Evolutionary conservation across 805 yeast genomes (phyloP), one percentile per base, ranked within the genome.

Genomic region (Priceomyces haplophilus): DNA sequence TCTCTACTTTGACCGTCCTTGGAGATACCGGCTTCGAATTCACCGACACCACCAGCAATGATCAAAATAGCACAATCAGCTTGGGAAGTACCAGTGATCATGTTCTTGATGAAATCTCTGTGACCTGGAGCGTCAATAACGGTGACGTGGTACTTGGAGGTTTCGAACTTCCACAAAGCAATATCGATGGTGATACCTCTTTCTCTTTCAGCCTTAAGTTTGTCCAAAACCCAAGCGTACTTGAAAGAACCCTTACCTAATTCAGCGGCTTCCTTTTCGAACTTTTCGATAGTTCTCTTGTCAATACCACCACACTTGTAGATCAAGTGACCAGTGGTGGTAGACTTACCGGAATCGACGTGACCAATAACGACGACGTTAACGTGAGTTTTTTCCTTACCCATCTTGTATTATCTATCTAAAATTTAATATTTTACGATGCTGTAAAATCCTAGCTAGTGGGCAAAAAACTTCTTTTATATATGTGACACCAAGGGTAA

Each of bases 311-410:
- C 97, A 82, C 97, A 90, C 91, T 89, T 89, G 95, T 73, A 90
- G 72, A 90, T 89, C 79, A 90, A 86, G 85, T 90, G 97, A 78
- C 97, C 97, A 74, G 98, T 90, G 78, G 97, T 91, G 72, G 98
- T 90, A 56, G 97, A 91, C 45, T 58, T 62, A 65, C 72, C 72
- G 67, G 97, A 90, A 80, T 91, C 98, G 97, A 93, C 98, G 96
- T 91, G 98, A 79, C 98, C 99, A 77, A 91, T 91, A 73, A 93
- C 98, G 77, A 93, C 99, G 80, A 91, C 95, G 96, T 91, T 91
- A 82, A 91, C 87, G 87, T 91, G 98, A 78, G 80, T 68, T 85
- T 91, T 90, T 69, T 83, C 96, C 78, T 88, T 88, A 83, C 96
- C 96, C 95, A 69, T 69, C 36, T 44, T 44, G 35, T 34, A 34